These are phyloP conservation scores for Protostelium mycophagum DNA, from an alignment of 78 protist genomes.

Conservation along the genomic window DNA sequence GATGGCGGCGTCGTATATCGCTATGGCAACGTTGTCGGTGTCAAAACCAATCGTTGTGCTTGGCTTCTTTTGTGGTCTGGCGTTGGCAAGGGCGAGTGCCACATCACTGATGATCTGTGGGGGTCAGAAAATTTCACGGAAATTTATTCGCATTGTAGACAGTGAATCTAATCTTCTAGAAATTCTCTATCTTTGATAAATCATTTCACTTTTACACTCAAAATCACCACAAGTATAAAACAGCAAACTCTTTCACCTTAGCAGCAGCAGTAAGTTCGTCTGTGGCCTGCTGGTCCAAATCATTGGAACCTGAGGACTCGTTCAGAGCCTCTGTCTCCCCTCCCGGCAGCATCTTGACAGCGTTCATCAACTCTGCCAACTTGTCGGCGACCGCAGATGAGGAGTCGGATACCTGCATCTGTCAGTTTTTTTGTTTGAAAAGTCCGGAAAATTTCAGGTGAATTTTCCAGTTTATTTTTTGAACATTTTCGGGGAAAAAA, in stretches of 20 bases:
- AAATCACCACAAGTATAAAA: too few relatives aligned
- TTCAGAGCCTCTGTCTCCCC: not conserved
- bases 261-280: not conserved
- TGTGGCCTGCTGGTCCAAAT: not conserved
- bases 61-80: slow-evolving; percentile 23
- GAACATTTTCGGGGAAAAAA: too few relatives aligned
- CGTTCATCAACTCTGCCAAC: not conserved
- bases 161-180: too few relatives aligned
- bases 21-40: slow-evolving; percentile 36
- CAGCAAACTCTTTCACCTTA: too few relatives aligned
- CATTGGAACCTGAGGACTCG: not conserved
- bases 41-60: slow-evolving; percentile 22
- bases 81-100: not conserved
- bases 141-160: too few relatives aligned
- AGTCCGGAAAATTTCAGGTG: too few relatives aligned
- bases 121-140: too few relatives aligned
- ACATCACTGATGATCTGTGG: not conserved
- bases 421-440: not conserved
- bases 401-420: not conserved
- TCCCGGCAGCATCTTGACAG: not conserved
- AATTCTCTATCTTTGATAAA: too few relatives aligned
- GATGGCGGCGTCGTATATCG: slow-evolving; percentile 43
- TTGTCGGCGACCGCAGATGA: not conserved
- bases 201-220: too few relatives aligned
- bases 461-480: too few relatives aligned